Evolutionary conservation across 2,329 filamentous ascomycete genomes (phyloP).

Genomic region (Stromatinia cepivora): DNA sequence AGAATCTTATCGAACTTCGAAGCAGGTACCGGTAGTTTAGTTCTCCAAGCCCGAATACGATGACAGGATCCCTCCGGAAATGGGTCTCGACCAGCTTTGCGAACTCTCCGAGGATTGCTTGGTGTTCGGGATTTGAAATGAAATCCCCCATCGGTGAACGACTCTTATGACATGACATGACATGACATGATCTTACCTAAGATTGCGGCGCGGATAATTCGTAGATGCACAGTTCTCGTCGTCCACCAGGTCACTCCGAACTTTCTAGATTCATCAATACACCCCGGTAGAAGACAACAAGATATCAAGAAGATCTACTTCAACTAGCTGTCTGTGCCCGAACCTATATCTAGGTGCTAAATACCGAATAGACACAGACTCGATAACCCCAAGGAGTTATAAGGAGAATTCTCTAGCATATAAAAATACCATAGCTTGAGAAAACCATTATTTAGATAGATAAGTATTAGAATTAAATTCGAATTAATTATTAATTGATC

Average conservation of each 20-base stretch:
- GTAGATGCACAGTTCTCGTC: neutral
- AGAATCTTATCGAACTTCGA: neutral
- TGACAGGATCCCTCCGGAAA: neutral
- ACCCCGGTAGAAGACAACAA: neutral
- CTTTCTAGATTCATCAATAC: no score
- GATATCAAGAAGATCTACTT: neutral
- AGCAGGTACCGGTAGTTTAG: no score
- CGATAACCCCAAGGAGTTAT: neutral
- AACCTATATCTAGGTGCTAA: neutral
- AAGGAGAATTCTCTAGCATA: neutral
- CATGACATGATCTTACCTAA: neutral
- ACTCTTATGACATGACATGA: neutral
- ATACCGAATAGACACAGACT: neutral
- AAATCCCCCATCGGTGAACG: no score
- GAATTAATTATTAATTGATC: neutral
- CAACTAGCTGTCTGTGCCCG: neutral
- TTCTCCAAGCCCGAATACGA: neutral
- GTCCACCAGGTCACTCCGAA: no score
- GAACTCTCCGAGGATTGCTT: slow-evolving; percentile 7
- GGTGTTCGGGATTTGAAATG: slow-evolving; percentile 9
- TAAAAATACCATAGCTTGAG: neutral
- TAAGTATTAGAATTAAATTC: no score
- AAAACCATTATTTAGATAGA: no score
- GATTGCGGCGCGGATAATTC: neutral
- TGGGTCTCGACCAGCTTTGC: neutral